Evolutionary conservation across 495 filamentous ascomycete species (phyloP).

Genomic region (Trichoderma erinaceum): DNA sequence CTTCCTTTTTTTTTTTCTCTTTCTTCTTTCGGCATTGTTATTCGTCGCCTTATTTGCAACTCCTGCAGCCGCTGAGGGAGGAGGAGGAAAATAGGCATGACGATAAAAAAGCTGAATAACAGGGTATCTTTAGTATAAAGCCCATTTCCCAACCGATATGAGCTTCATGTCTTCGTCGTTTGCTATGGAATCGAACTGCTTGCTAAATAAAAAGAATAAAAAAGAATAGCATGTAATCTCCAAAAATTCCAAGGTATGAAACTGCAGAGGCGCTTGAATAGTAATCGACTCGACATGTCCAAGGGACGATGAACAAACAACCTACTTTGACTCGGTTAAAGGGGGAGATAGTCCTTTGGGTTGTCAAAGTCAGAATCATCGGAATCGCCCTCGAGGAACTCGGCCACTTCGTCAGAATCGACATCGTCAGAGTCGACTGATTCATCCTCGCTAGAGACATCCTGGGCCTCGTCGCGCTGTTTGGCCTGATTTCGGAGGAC

Average conservation of each 20-base stretch:
- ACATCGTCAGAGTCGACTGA: conserved; percentile 77
- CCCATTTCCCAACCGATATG: not conserved
- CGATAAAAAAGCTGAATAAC: not conserved
- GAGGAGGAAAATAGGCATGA: not conserved
- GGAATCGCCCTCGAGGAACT: conserved; percentile 50
- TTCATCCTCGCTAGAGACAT: conserved; percentile 79
- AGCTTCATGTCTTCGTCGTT: not conserved
- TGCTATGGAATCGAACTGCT: not conserved
- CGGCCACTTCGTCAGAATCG: conserved; percentile 75
- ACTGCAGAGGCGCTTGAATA: not conserved
- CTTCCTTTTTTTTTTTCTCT: not conserved
- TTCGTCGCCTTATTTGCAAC: not conserved
- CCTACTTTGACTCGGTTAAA: conserved; percentile 21
- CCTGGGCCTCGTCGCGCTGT: conserved; percentile 50
- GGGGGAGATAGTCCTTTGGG: conserved; percentile 43
- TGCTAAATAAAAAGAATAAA: not conserved
- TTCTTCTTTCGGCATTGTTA: not conserved
- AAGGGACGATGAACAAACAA: not conserved
- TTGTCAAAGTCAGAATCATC: conserved; percentile 35
- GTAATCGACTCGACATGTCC: not conserved
- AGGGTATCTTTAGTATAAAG: not conserved
- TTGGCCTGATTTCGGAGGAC: conserved; percentile 39
- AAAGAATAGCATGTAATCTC: not conserved
- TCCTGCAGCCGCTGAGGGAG: too few relatives aligned
- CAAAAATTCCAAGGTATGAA: not conserved